phyloP scores from a whole-genome alignment of 2,329 filamentous ascomycete genomes.

The Beauveria caledonica region DNA sequence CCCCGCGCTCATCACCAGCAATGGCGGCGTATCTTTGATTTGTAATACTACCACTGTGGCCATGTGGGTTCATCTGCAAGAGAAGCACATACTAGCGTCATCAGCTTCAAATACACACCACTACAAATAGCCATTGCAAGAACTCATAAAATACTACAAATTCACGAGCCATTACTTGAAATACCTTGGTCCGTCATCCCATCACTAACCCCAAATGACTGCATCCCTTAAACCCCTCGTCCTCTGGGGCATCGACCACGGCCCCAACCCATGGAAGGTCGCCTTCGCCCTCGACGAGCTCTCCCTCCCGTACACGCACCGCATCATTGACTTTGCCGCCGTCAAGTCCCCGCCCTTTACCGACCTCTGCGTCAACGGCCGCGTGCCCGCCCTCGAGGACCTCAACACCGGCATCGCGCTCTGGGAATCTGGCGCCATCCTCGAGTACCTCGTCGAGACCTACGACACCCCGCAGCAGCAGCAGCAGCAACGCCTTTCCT shows the following conservation, averaged over 20 bases:
- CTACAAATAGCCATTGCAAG: too few species aligned
- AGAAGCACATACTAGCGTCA: too few species aligned
- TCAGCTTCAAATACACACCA: too few species aligned
- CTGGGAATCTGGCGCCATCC: slow-evolving; percentile 15
- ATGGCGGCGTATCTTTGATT: too few species aligned
- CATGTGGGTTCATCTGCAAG: too few species aligned
- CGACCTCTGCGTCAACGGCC: slow-evolving; percentile 14
- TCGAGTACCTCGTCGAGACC: slow-evolving; percentile 12
- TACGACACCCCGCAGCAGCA: slow-evolving; percentile 12
- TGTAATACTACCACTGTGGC: too few species aligned
- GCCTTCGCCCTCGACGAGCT: slow-evolving; percentile 18
- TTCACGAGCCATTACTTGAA: too few species aligned
- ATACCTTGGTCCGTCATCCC: too few species aligned
- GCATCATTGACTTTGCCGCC: slow-evolving; percentile 7
- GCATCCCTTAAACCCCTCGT: slow-evolving; percentile 1
- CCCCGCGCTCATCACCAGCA: too few species aligned
- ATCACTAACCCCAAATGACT: not conserved
- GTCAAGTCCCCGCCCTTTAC: not conserved
- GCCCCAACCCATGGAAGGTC: slow-evolving; percentile 15
- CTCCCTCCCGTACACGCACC: slow-evolving; percentile 14
- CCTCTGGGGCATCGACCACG: slow-evolving; percentile 6
- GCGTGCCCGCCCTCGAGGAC: slow-evolving; percentile 11
- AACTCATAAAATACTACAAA: too few species aligned
- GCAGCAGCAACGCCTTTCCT: slow-evolving; percentile 18
- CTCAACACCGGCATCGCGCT: slow-evolving; percentile 12